Conservation (phyloP, 148 eudicot genomes). For the Oxyria digyna region DNA sequence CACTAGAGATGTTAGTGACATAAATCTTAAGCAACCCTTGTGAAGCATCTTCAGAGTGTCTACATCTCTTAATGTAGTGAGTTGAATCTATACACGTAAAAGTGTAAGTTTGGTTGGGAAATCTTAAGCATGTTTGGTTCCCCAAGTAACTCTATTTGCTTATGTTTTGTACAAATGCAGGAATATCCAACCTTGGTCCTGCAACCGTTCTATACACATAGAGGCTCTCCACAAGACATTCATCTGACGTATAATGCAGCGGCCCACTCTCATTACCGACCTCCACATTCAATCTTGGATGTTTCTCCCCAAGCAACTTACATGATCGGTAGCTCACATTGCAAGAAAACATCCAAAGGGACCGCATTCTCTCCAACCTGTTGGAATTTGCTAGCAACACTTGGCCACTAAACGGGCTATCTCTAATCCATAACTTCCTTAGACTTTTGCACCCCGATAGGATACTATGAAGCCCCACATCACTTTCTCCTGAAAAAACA, state of each 20-base stretch:
- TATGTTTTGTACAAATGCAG: conserved; percentile 30
- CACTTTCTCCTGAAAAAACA: conserved; percentile 82
- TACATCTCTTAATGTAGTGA: too few relatives aligned
- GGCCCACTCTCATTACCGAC: conserved; percentile 58
- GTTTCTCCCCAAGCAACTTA: conserved; percentile 63
- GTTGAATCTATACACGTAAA: too few relatives aligned
- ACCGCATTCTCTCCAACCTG: conserved; percentile 97
- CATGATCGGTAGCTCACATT: conserved; percentile 69
- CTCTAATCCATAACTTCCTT: conserved; percentile 80
- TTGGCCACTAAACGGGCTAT: conserved; percentile 85
- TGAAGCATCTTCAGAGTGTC: too few relatives aligned
- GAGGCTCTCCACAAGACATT: conserved; percentile 53
- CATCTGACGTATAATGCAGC: conserved; percentile 36
- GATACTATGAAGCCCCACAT: conserved; percentile 62
- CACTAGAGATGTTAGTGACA: too few relatives aligned
- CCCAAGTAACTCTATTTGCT: too few relatives aligned
- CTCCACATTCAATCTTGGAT: conserved; percentile 84
- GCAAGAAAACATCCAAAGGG: conserved; percentile 99
- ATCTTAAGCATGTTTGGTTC: too few relatives aligned
- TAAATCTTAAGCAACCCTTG: too few relatives aligned
- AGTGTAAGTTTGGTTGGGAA: too few relatives aligned
- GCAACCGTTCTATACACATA: conserved; percentile 70
- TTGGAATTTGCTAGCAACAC: conserved; percentile 67
- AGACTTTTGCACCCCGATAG: conserved; percentile 75
- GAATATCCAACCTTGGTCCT: conserved; percentile 67